Evolutionary conservation across 2,329 filamentous ascomycete species (phyloP).

Genomic region (Fusarium pseudonygamai): DNA sequence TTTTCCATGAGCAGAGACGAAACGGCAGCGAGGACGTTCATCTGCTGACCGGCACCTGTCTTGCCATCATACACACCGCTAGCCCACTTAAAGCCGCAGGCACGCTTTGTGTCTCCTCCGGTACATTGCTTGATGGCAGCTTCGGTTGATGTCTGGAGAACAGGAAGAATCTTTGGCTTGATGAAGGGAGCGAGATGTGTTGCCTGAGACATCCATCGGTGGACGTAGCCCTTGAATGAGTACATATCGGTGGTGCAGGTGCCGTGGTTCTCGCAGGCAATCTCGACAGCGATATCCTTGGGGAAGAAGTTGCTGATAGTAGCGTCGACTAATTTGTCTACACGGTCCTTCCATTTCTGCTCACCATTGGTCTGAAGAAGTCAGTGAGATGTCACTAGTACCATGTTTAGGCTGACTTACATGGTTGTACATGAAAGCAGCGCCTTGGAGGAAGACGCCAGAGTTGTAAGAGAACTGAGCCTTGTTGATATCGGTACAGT

Average conservation of each 20-base stretch:
- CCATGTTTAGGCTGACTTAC: conserved; percentile 44
- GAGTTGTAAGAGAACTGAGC: conserved; percentile 70
- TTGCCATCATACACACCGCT: conserved; percentile 61
- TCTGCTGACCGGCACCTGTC: conserved; percentile 67
- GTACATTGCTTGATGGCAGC: conserved; percentile 66
- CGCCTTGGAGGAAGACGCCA: conserved; percentile 66
- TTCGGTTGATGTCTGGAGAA: conserved; percentile 61
- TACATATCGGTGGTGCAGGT: conserved; percentile 72
- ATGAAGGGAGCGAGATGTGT: conserved; percentile 66
- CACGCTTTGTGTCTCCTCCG: conserved; percentile 57
- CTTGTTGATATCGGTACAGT: conserved; percentile 65
- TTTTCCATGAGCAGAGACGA: conserved; percentile 59
- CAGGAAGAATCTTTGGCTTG: conserved; percentile 58
- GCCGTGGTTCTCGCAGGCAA: conserved; percentile 64
- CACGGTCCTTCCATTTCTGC: conserved; percentile 60
- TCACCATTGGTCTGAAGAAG: conserved; percentile 55
- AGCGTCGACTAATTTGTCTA: conserved; percentile 53
- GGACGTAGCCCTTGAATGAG: conserved; percentile 70
- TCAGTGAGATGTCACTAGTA: conserved; percentile 3
- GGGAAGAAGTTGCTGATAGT: conserved; percentile 62
- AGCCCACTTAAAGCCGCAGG: conserved; percentile 67
- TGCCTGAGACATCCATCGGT: conserved; percentile 64
- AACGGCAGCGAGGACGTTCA: conserved; percentile 66
- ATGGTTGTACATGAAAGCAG: conserved; percentile 72
- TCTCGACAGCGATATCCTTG: conserved; percentile 66